These are phyloP conservation scores for Trametes sp. DNA, from an alignment of 1,284 basidiomycete genomes.

Conservation along the genomic window DNA sequence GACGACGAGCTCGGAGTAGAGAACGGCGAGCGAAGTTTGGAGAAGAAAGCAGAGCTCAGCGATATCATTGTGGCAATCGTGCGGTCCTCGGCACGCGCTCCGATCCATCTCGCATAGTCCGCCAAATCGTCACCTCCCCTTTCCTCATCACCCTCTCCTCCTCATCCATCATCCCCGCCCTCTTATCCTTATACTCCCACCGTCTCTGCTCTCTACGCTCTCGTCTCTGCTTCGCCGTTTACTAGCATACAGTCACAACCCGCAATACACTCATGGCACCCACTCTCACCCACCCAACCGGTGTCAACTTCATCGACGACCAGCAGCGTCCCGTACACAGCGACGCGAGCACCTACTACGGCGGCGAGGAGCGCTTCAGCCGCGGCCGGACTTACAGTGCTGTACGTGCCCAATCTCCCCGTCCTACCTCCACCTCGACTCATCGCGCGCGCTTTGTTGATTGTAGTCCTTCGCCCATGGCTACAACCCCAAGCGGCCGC, in stretches of 20 bases:
- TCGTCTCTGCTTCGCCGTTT: slow-evolving; percentile 5
- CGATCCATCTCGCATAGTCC: slow-evolving; percentile 24
- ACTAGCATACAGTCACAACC: slow-evolving; percentile 13
- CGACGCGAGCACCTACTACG: slow-evolving; percentile 86
- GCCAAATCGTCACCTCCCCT: slow-evolving; percentile 22
- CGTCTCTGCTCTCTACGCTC: slow-evolving; percentile 14
- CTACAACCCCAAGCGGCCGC: slow-evolving; percentile 70
- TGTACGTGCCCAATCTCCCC: slow-evolving; percentile 51
- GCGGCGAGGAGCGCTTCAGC: slow-evolving; percentile 75
- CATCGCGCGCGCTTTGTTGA: slow-evolving; percentile 18
- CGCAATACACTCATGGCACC: slow-evolving; percentile 44
- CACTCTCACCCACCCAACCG: slow-evolving; percentile 59
- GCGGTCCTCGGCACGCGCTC: slow-evolving; percentile 26
- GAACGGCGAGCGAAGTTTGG: slow-evolving; percentile 4
- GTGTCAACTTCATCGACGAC: slow-evolving; percentile 74
- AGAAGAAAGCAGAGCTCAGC: slow-evolving; percentile 9
- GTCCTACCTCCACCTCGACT: slow-evolving; percentile 14
- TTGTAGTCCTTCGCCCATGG: slow-evolving; percentile 43
- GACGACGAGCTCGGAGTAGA: slow-evolving; percentile 19
- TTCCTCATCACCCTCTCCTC: slow-evolving; percentile 17
- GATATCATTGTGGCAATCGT: not conserved
- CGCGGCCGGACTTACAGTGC: slow-evolving; percentile 87
- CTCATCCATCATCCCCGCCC: slow-evolving; percentile 15
- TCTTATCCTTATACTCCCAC: slow-evolving; percentile 16
- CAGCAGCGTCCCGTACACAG: slow-evolving; percentile 61